phyloP scores from a whole-genome alignment of 129 eudicot genomes.

The carrot (Daucus carota) region DNA sequence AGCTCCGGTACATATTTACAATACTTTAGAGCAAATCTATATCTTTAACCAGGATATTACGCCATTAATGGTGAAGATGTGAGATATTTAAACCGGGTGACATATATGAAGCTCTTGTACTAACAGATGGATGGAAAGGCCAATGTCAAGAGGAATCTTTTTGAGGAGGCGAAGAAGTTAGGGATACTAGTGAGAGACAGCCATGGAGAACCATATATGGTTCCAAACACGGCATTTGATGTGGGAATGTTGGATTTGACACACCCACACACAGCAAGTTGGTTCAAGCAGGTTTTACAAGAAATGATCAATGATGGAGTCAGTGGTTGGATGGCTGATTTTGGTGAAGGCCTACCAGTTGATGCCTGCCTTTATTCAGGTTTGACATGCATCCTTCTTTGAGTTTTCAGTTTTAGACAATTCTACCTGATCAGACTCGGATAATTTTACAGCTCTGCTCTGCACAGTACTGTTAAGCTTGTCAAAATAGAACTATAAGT shows the following conservation, averaged over 20 bases:
- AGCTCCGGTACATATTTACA: conserved; percentile 58
- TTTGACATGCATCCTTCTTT: conserved; percentile 13
- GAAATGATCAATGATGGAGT: conserved; percentile 99
- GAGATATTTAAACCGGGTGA: background rate
- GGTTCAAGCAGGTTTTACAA: conserved; percentile 80
- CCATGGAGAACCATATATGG: conserved; percentile 83
- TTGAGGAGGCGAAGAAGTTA: conserved; percentile 87
- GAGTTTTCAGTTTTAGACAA: background rate
- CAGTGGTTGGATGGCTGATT: conserved; percentile 99
- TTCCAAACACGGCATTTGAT: conserved; percentile 95
- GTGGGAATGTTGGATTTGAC: conserved; percentile 99
- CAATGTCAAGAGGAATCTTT: conserved; percentile 52
- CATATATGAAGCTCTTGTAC: conserved; percentile 11
- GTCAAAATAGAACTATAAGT: background rate
- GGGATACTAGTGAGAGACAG: conserved; percentile 81
- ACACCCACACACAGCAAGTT: conserved; percentile 62
- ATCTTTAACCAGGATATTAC: background rate
- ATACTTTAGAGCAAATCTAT: background rate
- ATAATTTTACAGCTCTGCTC: background rate
- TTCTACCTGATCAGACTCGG: background rate
- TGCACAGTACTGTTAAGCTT: background rate
- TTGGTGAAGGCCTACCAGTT: conserved; percentile 94
- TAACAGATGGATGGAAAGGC: conserved; percentile 63
- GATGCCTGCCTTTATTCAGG: conserved; percentile 95
- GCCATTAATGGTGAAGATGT: background rate